Evolutionary conservation across 208 protist genomes (phyloP).

Genomic region (Leishmania braziliensis): DNA sequence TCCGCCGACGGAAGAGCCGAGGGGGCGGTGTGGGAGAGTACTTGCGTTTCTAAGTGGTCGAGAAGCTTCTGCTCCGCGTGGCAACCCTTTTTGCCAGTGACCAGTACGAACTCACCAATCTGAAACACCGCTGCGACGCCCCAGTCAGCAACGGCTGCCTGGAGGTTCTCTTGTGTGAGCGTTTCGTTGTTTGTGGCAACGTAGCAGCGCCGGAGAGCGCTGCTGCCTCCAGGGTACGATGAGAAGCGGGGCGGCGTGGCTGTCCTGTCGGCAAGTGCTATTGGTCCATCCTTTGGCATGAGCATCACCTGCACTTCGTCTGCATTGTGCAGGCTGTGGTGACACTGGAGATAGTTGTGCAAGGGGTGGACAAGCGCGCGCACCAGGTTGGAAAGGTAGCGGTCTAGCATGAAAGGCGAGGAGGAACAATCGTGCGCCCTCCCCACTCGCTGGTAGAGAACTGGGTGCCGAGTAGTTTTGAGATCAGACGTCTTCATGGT

Average conservation of each 20-base stretch:
- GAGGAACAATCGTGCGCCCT: neutral
- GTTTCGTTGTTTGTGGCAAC: constrained; percentile 55
- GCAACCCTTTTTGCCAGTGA: constrained; percentile 34
- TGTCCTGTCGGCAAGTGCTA: constrained; percentile 30
- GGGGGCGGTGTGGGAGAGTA: constrained; percentile 12
- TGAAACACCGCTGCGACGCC: constrained; percentile 41
- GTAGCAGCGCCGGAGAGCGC: constrained; percentile 36
- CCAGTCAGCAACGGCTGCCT: constrained; percentile 28
- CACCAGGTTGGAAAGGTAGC: constrained; percentile 45
- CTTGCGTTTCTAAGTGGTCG: constrained; percentile 23
- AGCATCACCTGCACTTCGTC: constrained; percentile 62
- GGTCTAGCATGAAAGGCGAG: constrained; percentile 33
- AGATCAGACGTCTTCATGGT: constrained; percentile 12
- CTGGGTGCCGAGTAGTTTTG: constrained; percentile 7
- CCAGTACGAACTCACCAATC: constrained; percentile 39
- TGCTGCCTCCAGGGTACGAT: neutral
- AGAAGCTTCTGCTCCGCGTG: constrained; percentile 59
- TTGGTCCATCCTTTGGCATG: constrained; percentile 35
- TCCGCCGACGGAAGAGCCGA: neutral
- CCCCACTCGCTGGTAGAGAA: neutral
- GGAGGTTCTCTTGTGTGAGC: constrained; percentile 30
- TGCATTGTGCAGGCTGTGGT: constrained; percentile 50
- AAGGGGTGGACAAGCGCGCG: constrained; percentile 47
- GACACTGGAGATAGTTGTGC: constrained; percentile 56
- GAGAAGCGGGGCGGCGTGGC: neutral